Evolutionary conservation across 306 rosid species (phyloP).

Genomic region (Acacia confusa): DNA sequence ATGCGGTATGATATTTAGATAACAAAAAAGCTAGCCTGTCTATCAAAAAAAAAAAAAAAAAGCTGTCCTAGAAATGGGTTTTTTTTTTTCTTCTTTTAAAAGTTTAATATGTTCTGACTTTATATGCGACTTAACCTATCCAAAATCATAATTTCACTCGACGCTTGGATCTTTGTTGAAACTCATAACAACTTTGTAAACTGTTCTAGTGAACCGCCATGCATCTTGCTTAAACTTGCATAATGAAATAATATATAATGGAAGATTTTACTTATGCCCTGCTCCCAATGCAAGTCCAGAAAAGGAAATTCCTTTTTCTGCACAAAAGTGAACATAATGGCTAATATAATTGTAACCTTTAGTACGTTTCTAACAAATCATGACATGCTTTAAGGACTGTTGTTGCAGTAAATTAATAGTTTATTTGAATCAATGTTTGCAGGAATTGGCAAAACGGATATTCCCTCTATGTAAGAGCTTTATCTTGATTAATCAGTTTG

Average conservation of each 20-base stretch:
- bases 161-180: background rate
- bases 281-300: background rate
- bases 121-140: constrained; percentile 10
- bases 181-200: background rate
- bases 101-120: background rate
- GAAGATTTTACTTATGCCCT: background rate
- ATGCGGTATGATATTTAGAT: background rate
- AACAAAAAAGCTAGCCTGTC: background rate
- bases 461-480: constrained; percentile 89
- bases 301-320: background rate
- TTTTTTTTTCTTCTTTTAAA: background rate
- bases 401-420: constrained; percentile 4
- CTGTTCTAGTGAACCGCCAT: constrained; percentile 19
- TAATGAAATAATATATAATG: background rate
- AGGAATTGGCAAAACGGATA: constrained; percentile 89
- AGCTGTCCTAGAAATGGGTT: background rate
- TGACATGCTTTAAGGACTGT: background rate
- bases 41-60: background rate
- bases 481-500: constrained; percentile 74
- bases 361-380: constrained; percentile 1
- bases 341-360: background rate
- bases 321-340: background rate
- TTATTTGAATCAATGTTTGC: constrained; percentile 41
- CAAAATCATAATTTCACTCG: background rate
- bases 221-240: constrained; percentile 16